A percentile compares a stretch with the other conserved stretches of the same genome.
Conservation (phyloP, 441 rosid species). For the Theobroma grandiflorum region DNA sequence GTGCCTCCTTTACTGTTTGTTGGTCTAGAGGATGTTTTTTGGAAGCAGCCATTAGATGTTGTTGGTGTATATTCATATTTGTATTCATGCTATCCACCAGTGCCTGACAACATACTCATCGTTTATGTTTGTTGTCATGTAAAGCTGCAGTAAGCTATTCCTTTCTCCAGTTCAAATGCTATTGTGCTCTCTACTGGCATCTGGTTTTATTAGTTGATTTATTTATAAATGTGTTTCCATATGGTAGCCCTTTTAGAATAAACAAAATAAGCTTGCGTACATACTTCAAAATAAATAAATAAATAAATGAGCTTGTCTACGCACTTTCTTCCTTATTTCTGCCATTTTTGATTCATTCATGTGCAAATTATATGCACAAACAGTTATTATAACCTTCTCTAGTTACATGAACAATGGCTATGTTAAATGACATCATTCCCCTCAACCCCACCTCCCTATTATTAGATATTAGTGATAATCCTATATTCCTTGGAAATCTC, state of each 20-base stretch:
- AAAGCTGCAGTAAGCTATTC: background rate
- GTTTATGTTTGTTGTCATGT: background rate
- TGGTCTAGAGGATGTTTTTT: background rate
- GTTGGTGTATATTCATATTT: background rate
- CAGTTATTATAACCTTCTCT: background rate
- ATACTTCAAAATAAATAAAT: too few relatives aligned
- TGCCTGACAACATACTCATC: background rate
- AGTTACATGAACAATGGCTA: background rate
- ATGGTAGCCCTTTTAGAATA: background rate
- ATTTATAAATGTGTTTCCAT: background rate
- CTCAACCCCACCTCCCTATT: background rate
- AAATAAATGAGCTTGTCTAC: background rate
- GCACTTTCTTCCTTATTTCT: background rate
- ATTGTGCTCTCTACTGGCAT: background rate
- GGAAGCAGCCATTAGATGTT: background rate
- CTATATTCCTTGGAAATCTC: background rate
- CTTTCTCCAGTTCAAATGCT: background rate
- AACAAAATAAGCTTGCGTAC: background rate
- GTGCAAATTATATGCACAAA: background rate
- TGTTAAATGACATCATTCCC: background rate
- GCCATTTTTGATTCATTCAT: background rate
- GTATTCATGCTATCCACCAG: background rate
- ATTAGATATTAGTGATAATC: background rate
- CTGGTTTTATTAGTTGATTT: constrained; percentile 5
- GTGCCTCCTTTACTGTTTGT: background rate